phyloP scores from a whole-genome alignment of 2,329 filamentous ascomycete genomes.

The Myriosclerotinia duriaeana region DNA sequence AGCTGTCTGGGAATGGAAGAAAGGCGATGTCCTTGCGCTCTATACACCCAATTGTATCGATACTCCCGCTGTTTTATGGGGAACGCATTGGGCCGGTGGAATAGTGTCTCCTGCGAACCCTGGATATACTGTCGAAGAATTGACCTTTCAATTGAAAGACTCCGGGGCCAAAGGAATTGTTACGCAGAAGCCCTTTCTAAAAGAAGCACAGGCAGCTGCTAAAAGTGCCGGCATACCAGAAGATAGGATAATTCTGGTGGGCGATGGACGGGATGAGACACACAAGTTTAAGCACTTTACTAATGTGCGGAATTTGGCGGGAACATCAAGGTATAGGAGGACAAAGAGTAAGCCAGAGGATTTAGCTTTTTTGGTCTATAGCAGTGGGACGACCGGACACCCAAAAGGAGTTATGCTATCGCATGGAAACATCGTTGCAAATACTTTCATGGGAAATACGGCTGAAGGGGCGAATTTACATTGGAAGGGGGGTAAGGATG shows the following conservation, averaged over 20 bases:
- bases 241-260: conserved; percentile 73
- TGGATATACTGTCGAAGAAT: conserved; percentile 78
- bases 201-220: conserved; percentile 66
- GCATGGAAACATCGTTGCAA: conserved; percentile 79
- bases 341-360: conserved; percentile 69
- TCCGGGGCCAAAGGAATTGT: conserved; percentile 71
- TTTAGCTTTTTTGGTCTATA: conserved; percentile 82
- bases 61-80: conserved; percentile 73
- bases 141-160: conserved; percentile 81
- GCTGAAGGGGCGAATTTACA: conserved; percentile 57
- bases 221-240: conserved; percentile 66
- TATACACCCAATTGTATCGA: conserved; percentile 88
- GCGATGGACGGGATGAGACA: conserved; percentile 61
- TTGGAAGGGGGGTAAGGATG: conserved; percentile 58
- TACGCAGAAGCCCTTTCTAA: conserved; percentile 68
- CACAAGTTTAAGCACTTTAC: conserved; percentile 69
- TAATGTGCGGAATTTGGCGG: conserved; percentile 63
- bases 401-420: conserved; percentile 90
- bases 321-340: conserved; percentile 57
- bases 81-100: conserved; percentile 79
- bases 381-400: conserved; percentile 83
- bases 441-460: conserved; percentile 57
- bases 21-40: conserved; percentile 78
- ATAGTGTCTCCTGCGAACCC: conserved; percentile 85
- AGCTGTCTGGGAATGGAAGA: conserved; percentile 72